phyloP scores from a whole-genome alignment of 2,329 filamentous ascomycete genomes.

The Colletotrichum chrysophilum region DNA sequence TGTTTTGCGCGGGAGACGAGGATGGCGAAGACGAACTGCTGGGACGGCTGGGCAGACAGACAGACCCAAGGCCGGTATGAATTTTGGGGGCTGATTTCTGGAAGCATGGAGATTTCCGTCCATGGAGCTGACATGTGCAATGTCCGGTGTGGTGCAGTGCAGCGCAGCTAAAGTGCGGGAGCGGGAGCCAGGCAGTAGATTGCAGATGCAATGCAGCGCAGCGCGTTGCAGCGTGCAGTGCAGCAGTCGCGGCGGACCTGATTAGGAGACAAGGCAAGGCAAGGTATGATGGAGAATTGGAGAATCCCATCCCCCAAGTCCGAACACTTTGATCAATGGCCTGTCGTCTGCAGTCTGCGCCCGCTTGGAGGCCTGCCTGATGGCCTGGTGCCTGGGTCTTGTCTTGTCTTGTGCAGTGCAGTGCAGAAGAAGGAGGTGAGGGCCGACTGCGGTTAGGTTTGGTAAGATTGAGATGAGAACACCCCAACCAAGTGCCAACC shows the following conservation, averaged over 20 bases:
- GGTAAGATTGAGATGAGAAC: background rate
- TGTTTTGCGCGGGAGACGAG: background rate
- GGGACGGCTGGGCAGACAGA: background rate
- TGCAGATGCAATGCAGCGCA: background rate
- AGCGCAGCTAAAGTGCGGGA: background rate
- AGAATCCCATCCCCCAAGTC: constrained; percentile 6
- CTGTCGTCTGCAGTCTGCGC: background rate
- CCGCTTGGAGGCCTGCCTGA: background rate
- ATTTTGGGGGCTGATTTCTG: background rate
- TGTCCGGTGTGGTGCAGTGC: background rate
- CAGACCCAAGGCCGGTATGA: background rate
- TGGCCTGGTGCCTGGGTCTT: background rate
- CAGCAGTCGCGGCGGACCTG: background rate
- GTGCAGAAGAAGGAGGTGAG: background rate
- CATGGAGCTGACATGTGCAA: background rate
- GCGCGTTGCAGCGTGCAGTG: background rate
- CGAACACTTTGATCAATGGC: background rate
- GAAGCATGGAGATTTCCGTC: background rate
- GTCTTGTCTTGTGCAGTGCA: background rate
- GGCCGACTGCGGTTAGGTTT: background rate
- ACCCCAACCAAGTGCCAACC: background rate
- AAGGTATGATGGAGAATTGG: background rate
- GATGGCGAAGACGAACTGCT: background rate
- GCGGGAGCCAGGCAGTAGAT: background rate
- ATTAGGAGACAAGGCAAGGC: background rate